Evolutionary conservation across 2,329 filamentous ascomycete genomes (phyloP).

Genomic region (Curvularia eragrostidis): DNA sequence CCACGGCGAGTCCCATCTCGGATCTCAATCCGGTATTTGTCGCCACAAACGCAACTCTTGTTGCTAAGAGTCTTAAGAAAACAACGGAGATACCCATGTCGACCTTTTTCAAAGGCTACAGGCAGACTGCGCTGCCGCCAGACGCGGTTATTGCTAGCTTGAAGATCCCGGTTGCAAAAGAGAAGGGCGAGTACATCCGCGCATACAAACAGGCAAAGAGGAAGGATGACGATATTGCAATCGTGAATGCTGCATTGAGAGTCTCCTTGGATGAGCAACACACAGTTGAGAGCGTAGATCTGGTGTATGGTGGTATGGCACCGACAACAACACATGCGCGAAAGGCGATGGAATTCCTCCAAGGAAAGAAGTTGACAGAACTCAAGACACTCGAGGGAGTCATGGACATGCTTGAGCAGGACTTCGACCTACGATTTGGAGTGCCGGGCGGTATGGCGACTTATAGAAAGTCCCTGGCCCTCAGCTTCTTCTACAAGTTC

Average conservation of each 20-base stretch:
- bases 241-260: slow-evolving; percentile 86
- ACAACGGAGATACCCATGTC: slow-evolving; percentile 89
- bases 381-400: slow-evolving; percentile 84
- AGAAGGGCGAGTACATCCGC: slow-evolving; percentile 81
- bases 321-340: slow-evolving; percentile 88
- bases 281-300: slow-evolving; percentile 73
- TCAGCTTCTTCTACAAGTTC: slow-evolving; percentile 97
- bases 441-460: slow-evolving; percentile 98
- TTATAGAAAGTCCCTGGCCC: slow-evolving; percentile 86
- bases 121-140: slow-evolving; percentile 78
- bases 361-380: slow-evolving; percentile 80
- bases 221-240: slow-evolving; percentile 98
- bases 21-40: slow-evolving; percentile 95
- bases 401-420: slow-evolving; percentile 86
- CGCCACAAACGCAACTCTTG: slow-evolving; percentile 79
- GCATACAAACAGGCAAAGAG: slow-evolving; percentile 97
- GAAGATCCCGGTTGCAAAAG: slow-evolving; percentile 77
- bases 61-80: slow-evolving; percentile 77
- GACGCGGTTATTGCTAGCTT: slow-evolving; percentile 87
- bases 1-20: slow-evolving; percentile 93
- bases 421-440: slow-evolving; percentile 87
- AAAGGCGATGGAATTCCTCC: slow-evolving; percentile 74
- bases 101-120: slow-evolving; percentile 90
- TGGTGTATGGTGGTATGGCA: slow-evolving; percentile 96
- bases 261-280: slow-evolving; percentile 74